Conservation (phyloP, 805 yeast species). For the Wickerhamomyces rabaulensis region DNA sequence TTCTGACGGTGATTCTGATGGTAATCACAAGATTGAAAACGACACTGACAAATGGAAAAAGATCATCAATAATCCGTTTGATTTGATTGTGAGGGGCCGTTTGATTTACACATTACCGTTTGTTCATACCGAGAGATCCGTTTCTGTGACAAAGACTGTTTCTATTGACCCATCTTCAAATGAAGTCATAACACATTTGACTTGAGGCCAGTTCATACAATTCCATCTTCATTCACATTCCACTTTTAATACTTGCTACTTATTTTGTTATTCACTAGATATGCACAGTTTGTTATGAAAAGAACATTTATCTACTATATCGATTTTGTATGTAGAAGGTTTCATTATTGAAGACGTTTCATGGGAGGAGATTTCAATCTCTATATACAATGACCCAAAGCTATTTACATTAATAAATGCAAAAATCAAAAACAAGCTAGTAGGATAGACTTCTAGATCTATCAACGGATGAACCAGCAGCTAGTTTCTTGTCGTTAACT, state of each 20-base stretch:
- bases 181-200: neutral
- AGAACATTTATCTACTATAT: too few relatives aligned
- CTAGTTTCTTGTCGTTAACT: slow-evolving; percentile 47
- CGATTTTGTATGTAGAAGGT: neutral
- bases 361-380: neutral
- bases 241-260: neutral
- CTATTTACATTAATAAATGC: slow-evolving; percentile 1
- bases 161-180: slow-evolving; percentile 46
- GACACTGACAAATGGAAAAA: slow-evolving; percentile 60
- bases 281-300: neutral
- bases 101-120: slow-evolving; percentile 74
- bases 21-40: slow-evolving; percentile 24
- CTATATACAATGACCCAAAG: neutral
- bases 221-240: neutral
- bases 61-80: slow-evolving; percentile 77
- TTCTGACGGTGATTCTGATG: slow-evolving; percentile 17
- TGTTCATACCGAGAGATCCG: slow-evolving; percentile 43
- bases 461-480: slow-evolving; percentile 53
- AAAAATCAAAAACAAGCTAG: neutral
- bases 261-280: too few relatives aligned
- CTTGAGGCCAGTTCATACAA: neutral
- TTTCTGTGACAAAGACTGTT: slow-evolving; percentile 55
- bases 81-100: slow-evolving; percentile 76
- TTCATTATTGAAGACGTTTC: neutral
- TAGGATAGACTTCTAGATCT: slow-evolving; percentile 21